Percentiles rank a stretch among this genome's conserved stretches.
Conservation (phyloP, 176 grass and related monocot species). For the Bromus sterilis region DNA sequence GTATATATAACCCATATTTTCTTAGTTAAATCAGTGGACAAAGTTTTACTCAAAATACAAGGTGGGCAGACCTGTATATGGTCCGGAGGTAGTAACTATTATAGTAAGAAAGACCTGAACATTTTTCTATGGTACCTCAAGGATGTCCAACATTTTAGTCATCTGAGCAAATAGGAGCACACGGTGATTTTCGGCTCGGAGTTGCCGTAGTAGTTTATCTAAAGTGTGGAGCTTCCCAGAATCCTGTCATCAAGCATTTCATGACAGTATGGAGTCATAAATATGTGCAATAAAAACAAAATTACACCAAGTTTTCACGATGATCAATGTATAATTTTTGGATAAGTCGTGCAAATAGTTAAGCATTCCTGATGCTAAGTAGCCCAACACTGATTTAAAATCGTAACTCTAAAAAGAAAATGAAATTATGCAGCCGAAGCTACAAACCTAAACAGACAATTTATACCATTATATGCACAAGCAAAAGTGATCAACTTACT, state of each 20-base stretch:
- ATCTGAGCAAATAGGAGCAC: slow-evolving; percentile 98
- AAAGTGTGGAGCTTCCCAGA: slow-evolving; percentile 96
- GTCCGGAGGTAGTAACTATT: not conserved
- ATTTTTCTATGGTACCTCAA: slow-evolving; percentile 60
- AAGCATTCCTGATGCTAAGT: not conserved
- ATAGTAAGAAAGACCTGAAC: not conserved
- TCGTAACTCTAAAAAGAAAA: not conserved
- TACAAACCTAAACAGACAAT: not conserved
- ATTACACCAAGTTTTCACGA: not conserved
- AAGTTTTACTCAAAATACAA: not conserved
- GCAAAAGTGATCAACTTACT: slow-evolving; percentile 31
- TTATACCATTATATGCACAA: slow-evolving; percentile 2
- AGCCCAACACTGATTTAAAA: not conserved
- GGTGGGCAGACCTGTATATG: not conserved
- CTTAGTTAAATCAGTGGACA: too few species aligned
- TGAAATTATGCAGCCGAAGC: not conserved
- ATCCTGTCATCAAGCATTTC: slow-evolving; percentile 53
- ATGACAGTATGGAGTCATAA: slow-evolving; percentile 15
- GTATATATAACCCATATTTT: not conserved
- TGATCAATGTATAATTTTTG: not conserved
- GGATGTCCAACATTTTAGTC: slow-evolving; percentile 99
- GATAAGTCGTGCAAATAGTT: not conserved
- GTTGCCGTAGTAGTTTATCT: slow-evolving; percentile 75
- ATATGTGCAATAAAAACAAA: not conserved
- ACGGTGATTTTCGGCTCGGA: slow-evolving; percentile 88